Evolutionary conservation across 2,329 filamentous ascomycete species (phyloP).

Genomic region (Thyridium curvatum): DNA sequence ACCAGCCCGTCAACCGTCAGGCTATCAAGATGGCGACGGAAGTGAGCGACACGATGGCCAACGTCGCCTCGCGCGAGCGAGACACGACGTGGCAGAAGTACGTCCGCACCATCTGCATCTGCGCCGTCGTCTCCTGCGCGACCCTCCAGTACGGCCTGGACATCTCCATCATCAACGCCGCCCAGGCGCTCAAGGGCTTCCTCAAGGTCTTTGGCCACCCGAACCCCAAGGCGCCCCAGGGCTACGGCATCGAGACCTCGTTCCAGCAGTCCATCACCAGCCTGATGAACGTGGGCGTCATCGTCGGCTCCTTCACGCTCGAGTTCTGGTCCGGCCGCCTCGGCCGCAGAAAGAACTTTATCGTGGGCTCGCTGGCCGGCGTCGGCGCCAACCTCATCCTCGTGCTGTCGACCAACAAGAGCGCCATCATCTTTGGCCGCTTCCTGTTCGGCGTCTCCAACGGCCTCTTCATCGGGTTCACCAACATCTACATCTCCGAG

Average conservation of each 20-base stretch:
- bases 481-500: slow-evolving; percentile 8
- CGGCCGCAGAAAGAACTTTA: slow-evolving; percentile 6
- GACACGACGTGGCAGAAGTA: neutral
- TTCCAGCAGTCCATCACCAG: neutral
- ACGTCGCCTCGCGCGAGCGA: neutral
- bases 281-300: slow-evolving; percentile 4
- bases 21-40: no score
- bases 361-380: slow-evolving; percentile 4
- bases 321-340: slow-evolving; percentile 8
- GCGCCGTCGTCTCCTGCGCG: neutral
- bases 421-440: slow-evolving; percentile 5
- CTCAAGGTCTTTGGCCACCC: neutral
- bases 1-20: no score
- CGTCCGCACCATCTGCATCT: neutral
- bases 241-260: neutral
- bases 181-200: neutral
- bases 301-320: slow-evolving; percentile 6
- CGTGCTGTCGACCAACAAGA: slow-evolving; percentile 6
- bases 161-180: neutral
- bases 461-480: slow-evolving; percentile 6
- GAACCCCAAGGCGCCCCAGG: neutral
- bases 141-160: slow-evolving; percentile 1
- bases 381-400: slow-evolving; percentile 7
- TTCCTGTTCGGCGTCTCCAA: slow-evolving; percentile 8
- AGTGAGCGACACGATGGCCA: neutral